Evolutionary conservation across 768 basidiomycete genomes (phyloP), one percentile per base, ranked within the genome.

Genomic region (Hygrocybe coccinea): DNA sequence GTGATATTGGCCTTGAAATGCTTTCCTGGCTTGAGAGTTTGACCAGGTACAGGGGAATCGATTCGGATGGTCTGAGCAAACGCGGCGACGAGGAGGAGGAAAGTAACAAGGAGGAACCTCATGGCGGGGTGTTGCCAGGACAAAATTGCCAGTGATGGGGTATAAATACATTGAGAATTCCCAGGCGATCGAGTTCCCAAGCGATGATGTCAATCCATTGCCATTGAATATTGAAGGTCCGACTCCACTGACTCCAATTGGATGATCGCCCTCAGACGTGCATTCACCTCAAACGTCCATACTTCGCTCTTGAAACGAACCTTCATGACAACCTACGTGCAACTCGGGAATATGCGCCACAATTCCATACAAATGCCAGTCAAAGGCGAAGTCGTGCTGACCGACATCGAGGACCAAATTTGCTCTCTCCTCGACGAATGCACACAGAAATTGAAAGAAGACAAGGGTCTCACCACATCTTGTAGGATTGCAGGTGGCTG

Each of bases 401-500:
- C 85, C 1, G 78, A 83, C 0, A 73, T 75, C 2, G 95, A 97
- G 71, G 73, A 78, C 54, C 72, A 72, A 29, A 76, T 97, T 41
- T 93, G 90, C 70, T 66, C 73, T 2, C 76, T 95, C n/a, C 78
- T 97, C 52, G 85, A 95, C 65, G 84, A 86, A 56, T 97, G 89
- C 66, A 82, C 86, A 5, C 71, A 67, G 12, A 72, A 80, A 60
- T 72, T 87, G 60, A 78, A 76, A 55, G 67, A 74, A 54, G 74
- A 79, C 34, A 76, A 82, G 50, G 78, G 76, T 9, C 75, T 83
- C 19, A 69, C 71, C 4, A 85, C 83, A 0, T 78, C 82, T 1
- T 95, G 95, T 67, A 80, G 97, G 61, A 90, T 99, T 46, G 97
- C 94, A 10, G 97, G 97, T 15, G 97, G 97, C 17, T 99, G 97